Conservation (phyloP, 1,139 yeast species). For the Kazachstania sp. region DNA sequence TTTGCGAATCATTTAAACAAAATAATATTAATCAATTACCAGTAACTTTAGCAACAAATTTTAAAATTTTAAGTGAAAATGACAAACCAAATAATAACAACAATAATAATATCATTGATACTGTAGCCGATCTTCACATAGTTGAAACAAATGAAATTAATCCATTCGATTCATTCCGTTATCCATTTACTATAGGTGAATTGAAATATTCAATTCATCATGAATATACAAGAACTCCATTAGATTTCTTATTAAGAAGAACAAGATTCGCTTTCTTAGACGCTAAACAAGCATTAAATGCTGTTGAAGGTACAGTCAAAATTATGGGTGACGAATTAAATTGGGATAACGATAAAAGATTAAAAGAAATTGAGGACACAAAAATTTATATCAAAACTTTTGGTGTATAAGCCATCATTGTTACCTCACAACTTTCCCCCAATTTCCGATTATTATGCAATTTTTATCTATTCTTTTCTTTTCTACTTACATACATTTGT, state of each 20-base stretch:
- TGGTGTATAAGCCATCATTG: conserved; percentile 38
- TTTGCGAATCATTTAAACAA: conserved; percentile 54
- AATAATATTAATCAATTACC: conserved; percentile 53
- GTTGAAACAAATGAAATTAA: conserved; percentile 3
- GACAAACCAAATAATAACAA: conserved; percentile 13
- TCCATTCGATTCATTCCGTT: conserved; percentile 44
- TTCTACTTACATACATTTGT: background rate
- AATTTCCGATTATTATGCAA: background rate
- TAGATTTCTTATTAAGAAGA: conserved; percentile 89
- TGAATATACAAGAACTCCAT: conserved; percentile 82
- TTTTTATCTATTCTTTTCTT: background rate
- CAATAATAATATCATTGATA: background rate
- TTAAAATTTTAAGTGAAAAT: conserved; percentile 17
- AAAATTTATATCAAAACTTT: conserved; percentile 52
- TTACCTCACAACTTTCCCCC: no score
- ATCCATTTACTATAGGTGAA: conserved; percentile 91
- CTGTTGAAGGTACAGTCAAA: conserved; percentile 79
- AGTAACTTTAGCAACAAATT: conserved; percentile 45
- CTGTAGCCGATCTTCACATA: conserved; percentile 2
- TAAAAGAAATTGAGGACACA: conserved; percentile 47
- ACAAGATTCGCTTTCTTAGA: conserved; percentile 88
- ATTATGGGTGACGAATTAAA: conserved; percentile 71
- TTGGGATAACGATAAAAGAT: conserved; percentile 61
- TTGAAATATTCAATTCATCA: conserved; percentile 70
- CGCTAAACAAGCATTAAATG: conserved; percentile 72